Evolutionary conservation across 805 yeast species (phyloP), one percentile per base, ranked within the genome.

Genomic region (Kluyveromyces aestuarii): DNA sequence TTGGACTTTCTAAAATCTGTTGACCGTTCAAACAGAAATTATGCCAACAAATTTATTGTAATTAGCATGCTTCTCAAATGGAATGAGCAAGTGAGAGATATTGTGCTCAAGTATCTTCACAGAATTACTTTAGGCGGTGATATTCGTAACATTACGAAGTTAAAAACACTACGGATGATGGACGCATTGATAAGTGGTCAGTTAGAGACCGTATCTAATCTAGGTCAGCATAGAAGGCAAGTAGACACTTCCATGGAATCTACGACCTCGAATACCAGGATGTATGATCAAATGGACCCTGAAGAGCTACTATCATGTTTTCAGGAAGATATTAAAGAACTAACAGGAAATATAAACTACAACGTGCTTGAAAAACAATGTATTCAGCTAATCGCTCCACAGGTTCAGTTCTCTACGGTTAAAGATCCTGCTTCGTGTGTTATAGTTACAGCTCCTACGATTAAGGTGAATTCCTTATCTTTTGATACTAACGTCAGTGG

Each of bases 31-130:
- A 40, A 48, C 55, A 40, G 57, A 49, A 35, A 44, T 8, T 51
- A 64, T 47, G 64, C 63, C 50, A 89, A 90, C 61, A 70, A 88
- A 44, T 87, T 84, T 63, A 77, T 82, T 50, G 68, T 87, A 19
- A 89, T 88, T 55, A 79, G 83, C 48, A 73, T 87, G 63, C 78
- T 82, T 56, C 61, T 89, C 55, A 84, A 81, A 55, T 89, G 96
- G 96, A 83, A 85, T 63, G 81, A 84, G 51, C 60, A 69, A 2
- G 74, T 81, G 9, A 70, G 96, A 48, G 80, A 88, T 57, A 68
- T 77, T 11, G 67, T 87, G 41, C 75, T 77, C 60, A 75, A 79
- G 41, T 87, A 84, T 57, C 60, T 81, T 21, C 76, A 77, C 49
- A 68, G 75, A 42, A 62, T 78, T 33, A 73, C 71, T 10, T 61